Percentiles rank a stretch among this genome's conserved stretches.
Evolutionary conservation across 106 monocot genomes (phyloP).

Genomic region (Apostasia shenzhenica): DNA sequence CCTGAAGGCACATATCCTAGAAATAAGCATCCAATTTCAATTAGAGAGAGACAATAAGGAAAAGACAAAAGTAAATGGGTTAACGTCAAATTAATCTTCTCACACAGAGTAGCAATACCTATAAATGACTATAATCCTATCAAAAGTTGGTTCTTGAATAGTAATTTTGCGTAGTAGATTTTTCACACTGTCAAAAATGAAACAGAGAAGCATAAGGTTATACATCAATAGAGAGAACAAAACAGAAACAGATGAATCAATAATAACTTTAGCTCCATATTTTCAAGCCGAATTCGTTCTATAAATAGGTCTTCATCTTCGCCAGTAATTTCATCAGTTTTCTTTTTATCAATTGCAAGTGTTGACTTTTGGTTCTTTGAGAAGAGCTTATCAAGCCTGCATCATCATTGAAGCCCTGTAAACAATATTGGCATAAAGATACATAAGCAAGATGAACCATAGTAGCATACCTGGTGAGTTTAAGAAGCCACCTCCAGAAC

Average conservation of each 20-base stretch:
- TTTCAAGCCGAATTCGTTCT: slow-evolving; percentile 83
- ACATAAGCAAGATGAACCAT: not conserved
- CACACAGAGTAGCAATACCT: slow-evolving; percentile 30
- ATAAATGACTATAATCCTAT: slow-evolving; percentile 91
- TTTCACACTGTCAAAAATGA: slow-evolving; percentile 33
- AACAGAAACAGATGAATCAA: not conserved
- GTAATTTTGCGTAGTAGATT: slow-evolving; percentile 68
- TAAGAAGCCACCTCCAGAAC: slow-evolving; percentile 16
- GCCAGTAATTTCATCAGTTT: slow-evolving; percentile 53
- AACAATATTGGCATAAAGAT: not conserved
- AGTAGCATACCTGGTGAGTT: slow-evolving; percentile 7
- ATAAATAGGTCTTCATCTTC: slow-evolving; percentile 60
- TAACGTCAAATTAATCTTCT: not conserved
- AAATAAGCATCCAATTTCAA: not conserved
- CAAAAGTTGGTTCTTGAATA: slow-evolving; percentile 97
- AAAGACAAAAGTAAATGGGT: not conserved
- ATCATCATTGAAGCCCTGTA: slow-evolving; percentile 4
- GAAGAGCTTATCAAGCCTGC: slow-evolving; percentile 49
- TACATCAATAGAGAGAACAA: not conserved
- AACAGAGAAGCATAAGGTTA: not conserved
- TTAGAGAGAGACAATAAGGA: not conserved
- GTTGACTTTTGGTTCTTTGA: slow-evolving; percentile 29
- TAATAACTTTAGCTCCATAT: slow-evolving; percentile 66
- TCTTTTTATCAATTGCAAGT: slow-evolving; percentile 47
- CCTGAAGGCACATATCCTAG: not conserved